phyloP scores from a whole-genome alignment of 768 basidiomycete genomes.

The Dioszegia hungarica region DNA sequence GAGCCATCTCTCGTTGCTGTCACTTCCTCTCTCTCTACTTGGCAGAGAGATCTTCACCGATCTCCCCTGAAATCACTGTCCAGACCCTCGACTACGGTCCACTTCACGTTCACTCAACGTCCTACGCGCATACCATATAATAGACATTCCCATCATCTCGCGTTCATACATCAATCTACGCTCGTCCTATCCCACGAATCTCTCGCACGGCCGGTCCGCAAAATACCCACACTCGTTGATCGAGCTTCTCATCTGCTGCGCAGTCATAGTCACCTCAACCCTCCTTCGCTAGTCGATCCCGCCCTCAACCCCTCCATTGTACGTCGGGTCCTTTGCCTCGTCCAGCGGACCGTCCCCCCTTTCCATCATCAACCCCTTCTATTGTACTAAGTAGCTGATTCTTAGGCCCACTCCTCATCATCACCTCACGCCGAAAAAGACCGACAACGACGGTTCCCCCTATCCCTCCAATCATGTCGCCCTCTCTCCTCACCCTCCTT shows the following conservation, averaged over 20 bases:
- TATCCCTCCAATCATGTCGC: slow-evolving; percentile 5
- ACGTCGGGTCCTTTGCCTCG: not conserved
- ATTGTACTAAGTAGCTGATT: not conserved
- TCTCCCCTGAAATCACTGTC: no score
- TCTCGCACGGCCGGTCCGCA: not conserved
- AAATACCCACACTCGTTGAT: slow-evolving; percentile 3
- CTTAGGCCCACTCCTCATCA: no score
- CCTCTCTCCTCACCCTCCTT: slow-evolving; percentile 16
- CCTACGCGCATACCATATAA: no score
- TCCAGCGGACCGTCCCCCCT: not conserved
- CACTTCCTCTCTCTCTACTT: no score
- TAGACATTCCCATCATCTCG: not conserved
- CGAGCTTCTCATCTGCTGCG: slow-evolving; percentile 2
- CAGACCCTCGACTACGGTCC: no score
- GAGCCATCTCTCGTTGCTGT: no score
- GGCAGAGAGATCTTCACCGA: no score
- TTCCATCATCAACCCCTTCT: not conserved
- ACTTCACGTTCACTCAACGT: no score
- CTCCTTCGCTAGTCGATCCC: not conserved
- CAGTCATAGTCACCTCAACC: not conserved
- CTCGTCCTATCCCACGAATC: not conserved
- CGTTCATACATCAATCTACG: not conserved
- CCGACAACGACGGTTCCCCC: slow-evolving; percentile 6
- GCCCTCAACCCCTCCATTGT: not conserved
- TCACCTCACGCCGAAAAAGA: not conserved